Conservation (phyloP, 1,284 basidiomycete genomes). For the Porogramme epimiltina region DNA sequence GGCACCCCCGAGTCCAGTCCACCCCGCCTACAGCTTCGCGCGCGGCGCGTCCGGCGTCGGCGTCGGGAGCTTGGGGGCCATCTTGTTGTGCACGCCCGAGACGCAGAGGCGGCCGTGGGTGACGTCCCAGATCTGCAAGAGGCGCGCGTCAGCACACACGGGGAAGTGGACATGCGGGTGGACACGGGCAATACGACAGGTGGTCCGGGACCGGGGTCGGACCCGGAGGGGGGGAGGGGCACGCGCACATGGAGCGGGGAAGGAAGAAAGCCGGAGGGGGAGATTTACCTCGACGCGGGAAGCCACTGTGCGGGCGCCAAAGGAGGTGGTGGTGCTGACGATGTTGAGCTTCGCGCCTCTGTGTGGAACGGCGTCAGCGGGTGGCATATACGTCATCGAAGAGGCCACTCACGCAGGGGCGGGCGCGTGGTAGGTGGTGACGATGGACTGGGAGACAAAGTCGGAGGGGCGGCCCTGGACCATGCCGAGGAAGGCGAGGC, state of each 20-base stretch:
- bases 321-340: slow-evolving; percentile 7
- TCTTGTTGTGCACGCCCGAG: slow-evolving; percentile 44
- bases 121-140: slow-evolving; percentile 31
- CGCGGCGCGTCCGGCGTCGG: not conserved
- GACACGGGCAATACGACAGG: no score
- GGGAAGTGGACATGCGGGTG: no score
- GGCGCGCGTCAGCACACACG: no score
- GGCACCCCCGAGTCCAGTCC: no score
- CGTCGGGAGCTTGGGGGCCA: slow-evolving; percentile 19
- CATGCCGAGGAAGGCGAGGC: slow-evolving; percentile 42
- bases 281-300: slow-evolving; percentile 3
- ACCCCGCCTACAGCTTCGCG: no score
- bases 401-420: slow-evolving; percentile 10
- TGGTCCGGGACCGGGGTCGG: no score
- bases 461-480: slow-evolving; percentile 31
- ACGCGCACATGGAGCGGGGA: no score
- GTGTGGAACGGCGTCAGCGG: not conserved
- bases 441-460: slow-evolving; percentile 54
- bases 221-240: no score
- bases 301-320: slow-evolving; percentile 8
- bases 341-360: slow-evolving; percentile 11
- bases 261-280: no score
- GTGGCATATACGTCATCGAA: no score
- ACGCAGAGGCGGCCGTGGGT: slow-evolving; percentile 40
- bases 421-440: slow-evolving; percentile 42